Base-by-base conservation (phyloP, 2,329 filamentous ascomycete species). In the Alternaria atra region DNA sequence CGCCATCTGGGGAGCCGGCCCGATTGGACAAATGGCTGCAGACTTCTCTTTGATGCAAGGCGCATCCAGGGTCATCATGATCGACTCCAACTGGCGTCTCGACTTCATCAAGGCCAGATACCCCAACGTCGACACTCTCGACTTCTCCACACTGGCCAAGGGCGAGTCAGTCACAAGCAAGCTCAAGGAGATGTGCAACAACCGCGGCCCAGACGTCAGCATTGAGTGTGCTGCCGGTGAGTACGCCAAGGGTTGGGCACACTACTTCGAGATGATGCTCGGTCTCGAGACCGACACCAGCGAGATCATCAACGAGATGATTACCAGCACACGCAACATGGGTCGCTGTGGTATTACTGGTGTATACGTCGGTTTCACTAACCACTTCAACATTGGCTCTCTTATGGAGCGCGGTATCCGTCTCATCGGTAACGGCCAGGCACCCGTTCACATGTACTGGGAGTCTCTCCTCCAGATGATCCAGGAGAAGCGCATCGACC, bases 361-460 rank as follows among this genome's bases (percentile, higher is more conserved):
- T 55, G 86, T 89, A 10, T 89, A 89, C 71, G 85, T 86, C 37
- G 86, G 86, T 30, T 89, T 82, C 74, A 92, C 90, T 23, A 93
- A 93, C 79, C 90, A 92, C 77, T 92, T 94, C 83, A 92, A 92
- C 79, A 89, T 94, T 68, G 92, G 93, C 9, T 89, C 91, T 0
- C 75, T 96, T 13, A 96, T 96, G 92, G 88, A 96, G 80, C 89
- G 91, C 32, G 92, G 92, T n/a, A 88, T 96, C 67, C 89, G 91
- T 1, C 85, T 97, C 44, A 93, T 88, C 65, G 87, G 87, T 42
- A 89, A 89, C 67, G 87, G 87, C 4, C 87, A 89, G 73, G 87
- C 87, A 2, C 92, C 92, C 0, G 91, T 96, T 0, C 91, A 94
- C 71, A 87, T 89, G 71, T 95, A 96, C 81, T 96, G 92, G 93